Percentiles rank a stretch among this genome's conserved stretches.
Evolutionary conservation across 2,329 filamentous ascomycete genomes (phyloP).

Genomic region (Monosporascus cannonballus): DNA sequence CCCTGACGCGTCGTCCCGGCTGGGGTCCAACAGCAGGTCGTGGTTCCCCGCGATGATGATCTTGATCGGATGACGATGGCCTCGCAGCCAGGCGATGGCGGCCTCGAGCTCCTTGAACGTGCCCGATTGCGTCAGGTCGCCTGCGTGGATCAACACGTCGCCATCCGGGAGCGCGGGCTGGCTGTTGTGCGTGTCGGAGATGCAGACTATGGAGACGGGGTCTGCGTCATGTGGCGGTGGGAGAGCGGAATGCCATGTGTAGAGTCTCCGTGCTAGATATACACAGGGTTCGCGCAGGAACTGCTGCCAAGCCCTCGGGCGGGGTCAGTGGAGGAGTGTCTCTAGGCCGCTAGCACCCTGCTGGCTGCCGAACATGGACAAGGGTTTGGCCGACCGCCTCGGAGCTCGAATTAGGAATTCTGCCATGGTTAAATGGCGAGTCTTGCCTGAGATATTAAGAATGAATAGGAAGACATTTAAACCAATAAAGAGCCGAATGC

Average conservation of each 20-base stretch:
- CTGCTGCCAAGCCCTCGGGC: conserved; percentile 9
- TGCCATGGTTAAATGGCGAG: too few species aligned
- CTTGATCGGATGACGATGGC: conserved; percentile 35
- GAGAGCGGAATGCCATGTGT: conserved; percentile 8
- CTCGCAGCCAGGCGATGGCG: conserved; percentile 34
- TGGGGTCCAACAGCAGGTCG: conserved; percentile 28
- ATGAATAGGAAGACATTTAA: too few species aligned
- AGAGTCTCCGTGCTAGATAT: conserved; percentile 8
- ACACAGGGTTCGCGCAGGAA: conserved; percentile 8
- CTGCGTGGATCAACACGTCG: conserved; percentile 42
- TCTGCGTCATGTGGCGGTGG: conserved; percentile 5
- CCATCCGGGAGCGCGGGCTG: conserved; percentile 31
- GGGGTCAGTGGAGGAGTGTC: conserved; percentile 7
- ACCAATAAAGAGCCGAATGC: too few species aligned
- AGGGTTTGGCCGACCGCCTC: too few species aligned
- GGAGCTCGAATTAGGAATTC: too few species aligned
- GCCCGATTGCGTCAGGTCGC: conserved; percentile 42
- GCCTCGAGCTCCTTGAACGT: conserved; percentile 33
- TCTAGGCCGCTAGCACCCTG: conserved; percentile 2
- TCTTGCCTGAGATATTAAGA: too few species aligned
- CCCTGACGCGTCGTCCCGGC: conserved; percentile 12
- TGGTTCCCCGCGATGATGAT: conserved; percentile 43
- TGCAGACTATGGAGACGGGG: conserved; percentile 29
- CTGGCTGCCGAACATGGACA: too few species aligned
- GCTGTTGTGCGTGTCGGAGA: conserved; percentile 40